Conservation (phyloP, 2,329 filamentous ascomycete genomes). For the Cladosporium sp. region DNA sequence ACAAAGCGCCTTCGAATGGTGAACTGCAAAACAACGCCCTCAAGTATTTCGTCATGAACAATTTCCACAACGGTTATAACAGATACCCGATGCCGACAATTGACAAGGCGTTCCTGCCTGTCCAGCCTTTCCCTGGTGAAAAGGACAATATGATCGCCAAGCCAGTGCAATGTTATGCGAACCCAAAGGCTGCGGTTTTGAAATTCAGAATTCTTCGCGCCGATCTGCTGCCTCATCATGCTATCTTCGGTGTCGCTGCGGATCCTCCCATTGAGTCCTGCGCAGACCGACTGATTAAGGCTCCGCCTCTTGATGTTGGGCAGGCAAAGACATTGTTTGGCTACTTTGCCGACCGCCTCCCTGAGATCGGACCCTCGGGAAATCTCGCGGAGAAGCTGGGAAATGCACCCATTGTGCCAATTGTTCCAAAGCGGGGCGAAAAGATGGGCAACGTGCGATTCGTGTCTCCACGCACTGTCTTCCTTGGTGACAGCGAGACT, state of each 20-base stretch:
- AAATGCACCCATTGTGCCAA: constrained; percentile 71
- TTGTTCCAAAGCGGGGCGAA: constrained; percentile 41
- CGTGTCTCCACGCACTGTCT: constrained; percentile 72
- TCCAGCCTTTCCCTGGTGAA: constrained; percentile 68
- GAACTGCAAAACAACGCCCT: constrained; percentile 70
- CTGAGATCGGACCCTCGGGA: constrained; percentile 65
- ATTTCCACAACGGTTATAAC: constrained; percentile 75
- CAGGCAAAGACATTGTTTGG: constrained; percentile 74
- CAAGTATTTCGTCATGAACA: constrained; percentile 79
- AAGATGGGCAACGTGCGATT: constrained; percentile 48
- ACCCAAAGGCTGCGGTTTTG: constrained; percentile 73
- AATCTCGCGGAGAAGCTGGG: constrained; percentile 62
- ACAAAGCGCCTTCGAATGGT: constrained; percentile 57
- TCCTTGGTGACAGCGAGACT: constrained; percentile 70
- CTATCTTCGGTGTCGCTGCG: constrained; percentile 80
- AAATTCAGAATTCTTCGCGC: constrained; percentile 76
- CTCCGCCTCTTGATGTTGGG: constrained; percentile 67
- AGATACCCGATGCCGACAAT: constrained; percentile 59
- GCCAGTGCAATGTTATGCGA: constrained; percentile 79
- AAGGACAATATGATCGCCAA: constrained; percentile 59
- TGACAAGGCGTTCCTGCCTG: constrained; percentile 61
- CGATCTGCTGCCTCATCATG: constrained; percentile 77
- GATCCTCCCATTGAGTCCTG: constrained; percentile 80
- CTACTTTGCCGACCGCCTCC: constrained; percentile 78
- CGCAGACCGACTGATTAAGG: constrained; percentile 69